These are phyloP conservation scores for Spirogloea muscicola DNA, from an alignment of 139 green algal genomes.

Conservation along the genomic window DNA sequence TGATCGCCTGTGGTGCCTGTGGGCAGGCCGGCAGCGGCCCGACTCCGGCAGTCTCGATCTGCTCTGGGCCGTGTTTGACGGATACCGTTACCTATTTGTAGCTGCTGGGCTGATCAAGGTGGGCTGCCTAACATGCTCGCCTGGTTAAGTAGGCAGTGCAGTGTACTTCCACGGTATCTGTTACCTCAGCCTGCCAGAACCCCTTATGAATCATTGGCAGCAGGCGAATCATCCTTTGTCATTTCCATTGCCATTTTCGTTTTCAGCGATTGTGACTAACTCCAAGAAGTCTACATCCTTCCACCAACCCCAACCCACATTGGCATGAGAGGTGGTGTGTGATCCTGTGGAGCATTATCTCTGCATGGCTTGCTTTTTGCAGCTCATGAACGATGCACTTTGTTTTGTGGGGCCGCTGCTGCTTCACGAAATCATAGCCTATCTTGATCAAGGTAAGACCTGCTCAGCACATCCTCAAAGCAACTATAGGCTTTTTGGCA, in stretches of 20 bases:
- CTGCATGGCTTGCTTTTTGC: not conserved
- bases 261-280: too few relatives aligned
- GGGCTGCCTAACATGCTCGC: not conserved
- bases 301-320: not conserved
- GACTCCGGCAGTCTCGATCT: not conserved
- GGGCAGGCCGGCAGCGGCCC: not conserved
- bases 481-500: too few relatives aligned
- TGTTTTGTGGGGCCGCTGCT: slow-evolving; percentile 69
- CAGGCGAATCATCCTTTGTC: not conserved
- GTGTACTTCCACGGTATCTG: not conserved
- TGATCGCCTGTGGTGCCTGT: slow-evolving; percentile 10
- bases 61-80: slow-evolving; percentile 9
- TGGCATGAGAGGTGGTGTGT: not conserved
- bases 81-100: slow-evolving; percentile 5
- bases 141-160: slow-evolving; percentile 1
- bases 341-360: too few relatives aligned
- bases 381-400: slow-evolving; percentile 64
- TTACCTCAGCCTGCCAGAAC: not conserved
- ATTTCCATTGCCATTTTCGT: not conserved
- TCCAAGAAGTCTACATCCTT: not conserved
- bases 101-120: slow-evolving; percentile 27
- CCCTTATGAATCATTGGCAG: not conserved
- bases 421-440: slow-evolving; percentile 69
- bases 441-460: too few relatives aligned
- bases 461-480: too few relatives aligned